phyloP scores from a whole-genome alignment of 2,329 filamentous ascomycete species.

The Scytalidium sp. region DNA sequence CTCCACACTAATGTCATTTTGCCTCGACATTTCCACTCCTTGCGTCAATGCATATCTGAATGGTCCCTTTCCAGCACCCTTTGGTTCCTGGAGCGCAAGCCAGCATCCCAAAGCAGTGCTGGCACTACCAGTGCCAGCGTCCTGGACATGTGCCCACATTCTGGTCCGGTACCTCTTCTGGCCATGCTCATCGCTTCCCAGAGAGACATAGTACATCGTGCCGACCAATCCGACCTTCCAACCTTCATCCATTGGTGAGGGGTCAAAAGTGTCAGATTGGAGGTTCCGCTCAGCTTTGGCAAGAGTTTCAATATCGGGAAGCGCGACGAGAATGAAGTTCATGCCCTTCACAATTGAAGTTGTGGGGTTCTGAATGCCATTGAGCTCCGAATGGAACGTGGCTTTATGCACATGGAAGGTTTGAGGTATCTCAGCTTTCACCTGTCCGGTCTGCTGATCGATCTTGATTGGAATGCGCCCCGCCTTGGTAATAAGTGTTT shows the following conservation, averaged over 20 bases:
- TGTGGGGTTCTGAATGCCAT: constrained; percentile 36
- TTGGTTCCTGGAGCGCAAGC: constrained; percentile 42
- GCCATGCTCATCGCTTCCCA: constrained; percentile 22
- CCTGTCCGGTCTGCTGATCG: constrained; percentile 38
- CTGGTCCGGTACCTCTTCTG: constrained; percentile 47
- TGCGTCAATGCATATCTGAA: constrained; percentile 53
- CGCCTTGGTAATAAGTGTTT: constrained; percentile 48
- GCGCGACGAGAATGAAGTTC: constrained; percentile 64
- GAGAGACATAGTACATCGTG: constrained; percentile 24
- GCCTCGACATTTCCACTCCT: constrained; percentile 62
- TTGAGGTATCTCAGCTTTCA: constrained; percentile 64
- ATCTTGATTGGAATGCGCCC: constrained; percentile 48
- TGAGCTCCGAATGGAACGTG: constrained; percentile 28
- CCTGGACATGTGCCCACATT: constrained; percentile 51
- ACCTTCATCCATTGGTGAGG: constrained; percentile 18
- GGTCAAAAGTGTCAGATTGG: constrained; percentile 26
- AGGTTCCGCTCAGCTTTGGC: constrained; percentile 23
- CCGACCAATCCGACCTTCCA: constrained; percentile 17
- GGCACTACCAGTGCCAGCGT: constrained; percentile 62
- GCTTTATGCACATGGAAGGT: constrained; percentile 57
- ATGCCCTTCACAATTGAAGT: constrained; percentile 71
- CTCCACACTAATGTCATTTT: constrained; percentile 21
- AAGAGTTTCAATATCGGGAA: constrained; percentile 55
- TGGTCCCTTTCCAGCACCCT: constrained; percentile 28
- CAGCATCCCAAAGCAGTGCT: constrained; percentile 55